phyloP scores from a whole-genome alignment of 2,329 filamentous ascomycete species.

The Thermothelomyces thermophilus region DNA sequence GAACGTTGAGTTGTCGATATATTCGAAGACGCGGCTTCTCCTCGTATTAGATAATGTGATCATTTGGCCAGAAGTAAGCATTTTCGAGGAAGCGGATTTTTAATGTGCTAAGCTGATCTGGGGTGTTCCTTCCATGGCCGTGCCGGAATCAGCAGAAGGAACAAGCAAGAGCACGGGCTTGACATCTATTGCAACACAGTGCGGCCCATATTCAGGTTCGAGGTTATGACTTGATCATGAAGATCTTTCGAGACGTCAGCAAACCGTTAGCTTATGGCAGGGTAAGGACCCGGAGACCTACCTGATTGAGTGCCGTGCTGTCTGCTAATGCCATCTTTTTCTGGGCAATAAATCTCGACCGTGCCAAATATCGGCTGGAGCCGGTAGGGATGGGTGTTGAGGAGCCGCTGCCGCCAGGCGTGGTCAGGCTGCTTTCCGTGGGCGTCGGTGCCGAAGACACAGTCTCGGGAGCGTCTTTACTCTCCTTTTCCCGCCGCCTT shows the following conservation, averaged over 20 bases:
- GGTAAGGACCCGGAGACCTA: conserved; percentile 34
- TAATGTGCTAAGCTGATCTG: too few relatives aligned
- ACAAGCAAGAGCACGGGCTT: not conserved
- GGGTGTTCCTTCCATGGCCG: not conserved
- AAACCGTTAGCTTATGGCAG: not conserved
- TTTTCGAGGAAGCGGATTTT: too few relatives aligned
- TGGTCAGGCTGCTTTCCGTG: conserved; percentile 39
- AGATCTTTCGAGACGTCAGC: conserved; percentile 45
- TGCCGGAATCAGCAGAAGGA: not conserved
- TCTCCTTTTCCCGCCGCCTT: conserved; percentile 18
- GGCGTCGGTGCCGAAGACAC: too few relatives aligned
- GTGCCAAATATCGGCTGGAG: conserved; percentile 62
- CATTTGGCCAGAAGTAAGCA: not conserved
- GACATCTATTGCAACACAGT: not conserved
- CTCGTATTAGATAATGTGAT: not conserved
- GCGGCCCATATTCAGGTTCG: not conserved
- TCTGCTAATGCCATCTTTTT: conserved; percentile 81
- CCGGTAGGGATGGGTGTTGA: conserved; percentile 25
- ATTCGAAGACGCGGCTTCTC: too few relatives aligned
- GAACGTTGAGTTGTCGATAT: too few relatives aligned
- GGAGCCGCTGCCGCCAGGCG: conserved; percentile 36
- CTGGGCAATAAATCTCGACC: conserved; percentile 78
- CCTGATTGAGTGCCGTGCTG: conserved; percentile 77
- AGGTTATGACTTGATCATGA: conserved; percentile 55
- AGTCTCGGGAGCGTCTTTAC: too few relatives aligned